These are phyloP conservation scores for Picochlorum sp. DNA, from an alignment of 139 green algal species.

Conservation along the genomic window DNA sequence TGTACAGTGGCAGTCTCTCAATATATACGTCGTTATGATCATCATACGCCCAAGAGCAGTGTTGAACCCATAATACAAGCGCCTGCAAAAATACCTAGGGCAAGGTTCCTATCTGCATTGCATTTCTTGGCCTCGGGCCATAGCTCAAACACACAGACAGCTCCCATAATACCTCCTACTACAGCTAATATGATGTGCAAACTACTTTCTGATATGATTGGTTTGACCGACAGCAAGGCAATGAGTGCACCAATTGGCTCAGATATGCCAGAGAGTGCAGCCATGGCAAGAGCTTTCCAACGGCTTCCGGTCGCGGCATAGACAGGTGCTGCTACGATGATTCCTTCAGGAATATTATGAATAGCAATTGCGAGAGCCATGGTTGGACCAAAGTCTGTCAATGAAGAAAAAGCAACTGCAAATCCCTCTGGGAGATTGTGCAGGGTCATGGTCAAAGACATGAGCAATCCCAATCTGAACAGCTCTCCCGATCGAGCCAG, in stretches of 20 bases:
- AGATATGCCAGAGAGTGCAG: conserved; percentile 64
- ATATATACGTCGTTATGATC: neutral
- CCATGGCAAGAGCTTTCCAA: conserved; percentile 56
- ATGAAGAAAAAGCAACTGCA: conserved; percentile 64
- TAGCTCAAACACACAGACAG: conserved; percentile 76
- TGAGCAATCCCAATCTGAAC: conserved; percentile 52
- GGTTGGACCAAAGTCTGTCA: conserved; percentile 60
- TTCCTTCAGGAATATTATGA: conserved; percentile 80
- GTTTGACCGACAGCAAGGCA: conserved; percentile 57
- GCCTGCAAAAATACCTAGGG: conserved; percentile 48
- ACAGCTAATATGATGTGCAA: conserved; percentile 70
- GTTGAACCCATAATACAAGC: conserved; percentile 65
- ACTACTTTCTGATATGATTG: conserved; percentile 45
- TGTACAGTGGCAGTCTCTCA: no score
- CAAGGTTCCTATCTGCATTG: conserved; percentile 44
- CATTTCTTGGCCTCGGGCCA: conserved; percentile 75
- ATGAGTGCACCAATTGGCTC: conserved; percentile 74
- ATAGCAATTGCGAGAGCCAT: conserved; percentile 78
- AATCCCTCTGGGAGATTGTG: conserved; percentile 85
- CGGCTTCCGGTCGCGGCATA: conserved; percentile 77
- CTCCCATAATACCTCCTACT: conserved; percentile 81
- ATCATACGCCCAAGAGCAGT: conserved; percentile 26
- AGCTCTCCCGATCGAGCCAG: conserved; percentile 22
- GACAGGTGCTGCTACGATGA: conserved; percentile 81
- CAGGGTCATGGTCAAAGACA: conserved; percentile 81